Conservation (phyloP, 495 filamentous ascomycete species). For the Tuber microsphaerosporum region DNA sequence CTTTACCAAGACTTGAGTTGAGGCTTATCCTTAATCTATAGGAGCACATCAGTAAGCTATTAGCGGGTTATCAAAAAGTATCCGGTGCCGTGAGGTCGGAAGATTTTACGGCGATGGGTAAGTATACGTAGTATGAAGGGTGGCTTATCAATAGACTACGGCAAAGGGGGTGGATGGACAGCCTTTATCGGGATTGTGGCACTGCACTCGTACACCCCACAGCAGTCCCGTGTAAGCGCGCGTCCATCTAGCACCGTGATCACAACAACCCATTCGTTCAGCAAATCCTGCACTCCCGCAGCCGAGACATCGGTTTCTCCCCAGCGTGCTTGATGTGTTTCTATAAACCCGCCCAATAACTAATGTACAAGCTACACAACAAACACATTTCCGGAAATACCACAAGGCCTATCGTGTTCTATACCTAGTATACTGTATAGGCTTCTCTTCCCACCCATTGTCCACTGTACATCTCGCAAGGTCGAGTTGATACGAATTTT, state of each 20-base stretch:
- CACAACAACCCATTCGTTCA: not conserved
- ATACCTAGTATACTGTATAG: not conserved
- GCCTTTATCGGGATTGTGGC: not conserved
- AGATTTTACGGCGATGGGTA: not conserved
- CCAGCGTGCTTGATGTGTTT: not conserved
- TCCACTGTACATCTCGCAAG: not conserved
- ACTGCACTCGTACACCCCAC: not conserved
- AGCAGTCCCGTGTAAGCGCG: not conserved
- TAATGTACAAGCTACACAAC: not conserved
- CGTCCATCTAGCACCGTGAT: not conserved
- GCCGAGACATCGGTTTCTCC: not conserved
- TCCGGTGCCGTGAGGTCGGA: not conserved
- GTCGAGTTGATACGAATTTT: not conserved
- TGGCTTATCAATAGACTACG: not conserved
- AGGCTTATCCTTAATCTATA: not conserved
- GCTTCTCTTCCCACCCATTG: not conserved
- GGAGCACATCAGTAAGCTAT: not conserved
- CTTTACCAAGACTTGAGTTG: not conserved
- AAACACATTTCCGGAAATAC: not conserved
- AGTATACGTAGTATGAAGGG: not conserved
- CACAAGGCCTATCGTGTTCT: not conserved
- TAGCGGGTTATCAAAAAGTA: not conserved
- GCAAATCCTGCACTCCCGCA: not conserved
- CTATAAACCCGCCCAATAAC: not conserved
- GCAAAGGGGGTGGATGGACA: not conserved